phyloP scores from a whole-genome alignment of 2,329 filamentous ascomycete species.

The Chrysosphaeria jannelii region DNA sequence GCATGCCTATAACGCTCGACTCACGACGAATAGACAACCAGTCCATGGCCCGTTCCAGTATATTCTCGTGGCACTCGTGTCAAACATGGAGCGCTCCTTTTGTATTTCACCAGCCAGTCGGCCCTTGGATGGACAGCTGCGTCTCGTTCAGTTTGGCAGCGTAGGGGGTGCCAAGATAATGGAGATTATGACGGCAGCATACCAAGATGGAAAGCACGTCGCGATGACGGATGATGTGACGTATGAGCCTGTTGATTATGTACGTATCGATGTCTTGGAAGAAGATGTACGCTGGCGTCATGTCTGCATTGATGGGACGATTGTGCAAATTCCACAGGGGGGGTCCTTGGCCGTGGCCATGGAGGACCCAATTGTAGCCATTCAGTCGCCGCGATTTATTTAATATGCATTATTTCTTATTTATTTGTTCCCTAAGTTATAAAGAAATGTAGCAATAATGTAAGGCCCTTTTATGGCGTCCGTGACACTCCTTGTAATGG shows the following conservation, averaged over 20 bases:
- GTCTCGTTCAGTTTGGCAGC: conserved; percentile 46
- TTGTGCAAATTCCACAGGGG: conserved; percentile 38
- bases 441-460: too few relatives aligned
- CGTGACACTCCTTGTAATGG: too few relatives aligned
- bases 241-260: conserved; percentile 38
- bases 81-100: conserved; percentile 55
- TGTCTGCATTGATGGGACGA: conserved; percentile 76
- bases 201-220: conserved; percentile 24
- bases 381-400: too few relatives aligned
- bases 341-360: too few relatives aligned
- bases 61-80: conserved; percentile 44
- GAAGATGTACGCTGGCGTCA: conserved; percentile 48
- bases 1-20: conserved; percentile 14
- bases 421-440: too few relatives aligned
- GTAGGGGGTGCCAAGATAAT: conserved; percentile 34
- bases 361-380: too few relatives aligned
- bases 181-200: conserved; percentile 42
- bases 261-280: conserved; percentile 37
- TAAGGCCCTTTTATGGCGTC: too few relatives aligned
- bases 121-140: conserved; percentile 39
- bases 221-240: conserved; percentile 29
- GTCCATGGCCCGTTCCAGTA: conserved; percentile 57
- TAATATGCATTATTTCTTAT: too few relatives aligned
- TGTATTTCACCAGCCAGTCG: conserved; percentile 44
- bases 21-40: conserved; percentile 2